These are phyloP conservation scores for Nicotiana benthamiana DNA, from an alignment of 257 asterid genomes.

Conservation along the genomic window DNA sequence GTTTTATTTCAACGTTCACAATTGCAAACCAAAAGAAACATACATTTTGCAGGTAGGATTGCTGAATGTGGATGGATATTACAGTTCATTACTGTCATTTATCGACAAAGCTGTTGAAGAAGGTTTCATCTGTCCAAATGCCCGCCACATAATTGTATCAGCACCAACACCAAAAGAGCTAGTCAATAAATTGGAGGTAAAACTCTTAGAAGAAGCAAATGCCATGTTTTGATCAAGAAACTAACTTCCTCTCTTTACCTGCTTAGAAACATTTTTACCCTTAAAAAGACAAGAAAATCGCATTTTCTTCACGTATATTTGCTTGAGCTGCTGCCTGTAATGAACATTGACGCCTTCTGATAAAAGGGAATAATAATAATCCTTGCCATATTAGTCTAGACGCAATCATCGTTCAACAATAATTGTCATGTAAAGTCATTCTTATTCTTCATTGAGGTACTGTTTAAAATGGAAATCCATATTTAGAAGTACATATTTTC, in stretches of 20 bases:
- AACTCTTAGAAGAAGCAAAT: not conserved
- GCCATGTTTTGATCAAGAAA: not conserved
- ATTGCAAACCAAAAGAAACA: not conserved
- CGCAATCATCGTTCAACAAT: not conserved
- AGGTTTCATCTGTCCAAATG: slow-evolving; percentile 76
- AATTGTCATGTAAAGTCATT: not conserved
- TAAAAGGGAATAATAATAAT: not conserved
- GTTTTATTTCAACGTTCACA: not conserved
- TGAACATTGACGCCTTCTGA: not conserved
- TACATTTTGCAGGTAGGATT: slow-evolving; percentile 63
- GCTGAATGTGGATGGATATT: slow-evolving; percentile 90
- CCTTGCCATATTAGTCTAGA: not conserved
- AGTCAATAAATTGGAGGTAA: slow-evolving; percentile 84
- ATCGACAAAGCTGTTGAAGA: slow-evolving; percentile 91
- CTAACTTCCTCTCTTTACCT: no score
- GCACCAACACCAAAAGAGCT: slow-evolving; percentile 79
- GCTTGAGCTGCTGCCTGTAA: not conserved
- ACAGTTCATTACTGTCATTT: slow-evolving; percentile 69
- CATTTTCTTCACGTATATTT: no score
- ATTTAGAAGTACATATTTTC: not conserved
- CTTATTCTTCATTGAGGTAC: not conserved
- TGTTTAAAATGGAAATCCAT: not conserved
- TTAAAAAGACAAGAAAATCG: no score
- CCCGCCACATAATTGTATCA: slow-evolving; percentile 85
- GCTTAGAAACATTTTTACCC: not conserved